These are phyloP conservation scores for Camelina sativa DNA, from an alignment of 345 rosid species.

Conservation along the genomic window DNA sequence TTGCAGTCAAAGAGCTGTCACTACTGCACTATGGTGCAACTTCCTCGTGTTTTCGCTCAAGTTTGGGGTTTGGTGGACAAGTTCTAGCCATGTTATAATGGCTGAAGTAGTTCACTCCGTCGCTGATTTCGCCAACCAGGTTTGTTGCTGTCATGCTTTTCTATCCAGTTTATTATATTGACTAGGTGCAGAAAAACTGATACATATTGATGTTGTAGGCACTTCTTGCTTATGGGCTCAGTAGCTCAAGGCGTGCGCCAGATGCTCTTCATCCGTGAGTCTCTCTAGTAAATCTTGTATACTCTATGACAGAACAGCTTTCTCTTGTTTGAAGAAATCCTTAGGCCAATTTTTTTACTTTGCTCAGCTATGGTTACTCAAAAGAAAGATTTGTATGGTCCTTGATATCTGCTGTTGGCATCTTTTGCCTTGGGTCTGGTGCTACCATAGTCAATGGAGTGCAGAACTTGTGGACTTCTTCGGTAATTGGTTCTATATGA, in stretches of 20 bases:
- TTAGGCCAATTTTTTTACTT: conserved; percentile 29
- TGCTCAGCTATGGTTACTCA: conserved; percentile 90
- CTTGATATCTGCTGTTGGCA: conserved; percentile 98
- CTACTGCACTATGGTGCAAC: conserved; percentile 96
- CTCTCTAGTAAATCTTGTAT: conserved; percentile 13
- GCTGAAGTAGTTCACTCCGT: conserved; percentile 95
- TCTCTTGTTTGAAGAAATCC: conserved; percentile 28
- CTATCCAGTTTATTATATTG: conserved; percentile 24
- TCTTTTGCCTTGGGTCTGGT: conserved; percentile 98
- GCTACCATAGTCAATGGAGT: conserved; percentile 95
- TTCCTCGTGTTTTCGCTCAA: conserved; percentile 96
- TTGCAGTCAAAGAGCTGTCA: conserved; percentile 95
- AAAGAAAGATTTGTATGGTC: conserved; percentile 99
- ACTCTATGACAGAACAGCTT: conserved; percentile 7
- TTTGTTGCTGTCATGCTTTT: conserved; percentile 29
- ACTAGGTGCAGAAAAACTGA: conserved; percentile 50
- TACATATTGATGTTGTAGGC: conserved; percentile 62
- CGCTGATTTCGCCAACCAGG: conserved; percentile 99
- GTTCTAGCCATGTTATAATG: conserved; percentile 95
- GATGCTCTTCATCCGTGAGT: conserved; percentile 99
- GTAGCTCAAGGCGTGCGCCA: conserved; percentile 98
- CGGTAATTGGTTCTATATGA: conserved; percentile 50
- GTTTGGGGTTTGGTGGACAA: conserved; percentile 87
- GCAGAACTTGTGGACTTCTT: conserved; percentile 84
- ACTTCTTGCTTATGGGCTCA: conserved; percentile 94